A percentile compares a stretch with the other conserved stretches of the same genome.
Evolutionary conservation across 352 stramenopile genomes (phyloP).

Genomic region (Globisporangium takayamanum): DNA sequence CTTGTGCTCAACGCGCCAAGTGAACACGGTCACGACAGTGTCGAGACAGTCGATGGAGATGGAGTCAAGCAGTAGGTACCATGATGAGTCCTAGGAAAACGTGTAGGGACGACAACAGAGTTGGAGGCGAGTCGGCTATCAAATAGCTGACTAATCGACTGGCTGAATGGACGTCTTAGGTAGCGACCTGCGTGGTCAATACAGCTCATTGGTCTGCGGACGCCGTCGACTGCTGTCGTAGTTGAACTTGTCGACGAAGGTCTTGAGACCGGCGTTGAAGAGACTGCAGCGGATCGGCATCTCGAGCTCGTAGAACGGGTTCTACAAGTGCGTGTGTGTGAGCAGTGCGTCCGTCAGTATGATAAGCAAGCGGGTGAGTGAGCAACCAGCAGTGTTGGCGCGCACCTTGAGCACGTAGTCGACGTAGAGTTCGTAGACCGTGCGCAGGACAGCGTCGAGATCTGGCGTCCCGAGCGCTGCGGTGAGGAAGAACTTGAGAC

Average conservation of each 20-base stretch:
- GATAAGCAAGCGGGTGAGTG: neutral
- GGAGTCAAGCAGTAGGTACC: too few species aligned
- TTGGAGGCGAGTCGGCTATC: neutral
- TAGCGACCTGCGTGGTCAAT: constrained; percentile 11
- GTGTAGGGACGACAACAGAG: too few species aligned
- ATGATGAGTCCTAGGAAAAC: neutral
- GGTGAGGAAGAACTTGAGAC: constrained; percentile 94
- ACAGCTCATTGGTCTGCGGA: constrained; percentile 33
- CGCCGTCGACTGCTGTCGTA: constrained; percentile 49
- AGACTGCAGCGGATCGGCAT: constrained; percentile 93
- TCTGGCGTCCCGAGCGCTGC: constrained; percentile 78
- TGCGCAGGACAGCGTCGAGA: constrained; percentile 76
- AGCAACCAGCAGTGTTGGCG: neutral
- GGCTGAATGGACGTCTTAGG: too few species aligned
- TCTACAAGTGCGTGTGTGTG: constrained; percentile 29
- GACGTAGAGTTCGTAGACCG: constrained; percentile 92
- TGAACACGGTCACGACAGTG: neutral
- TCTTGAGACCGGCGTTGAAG: constrained; percentile 87
- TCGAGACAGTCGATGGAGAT: neutral
- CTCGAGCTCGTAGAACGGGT: constrained; percentile 94
- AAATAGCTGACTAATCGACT: too few species aligned
- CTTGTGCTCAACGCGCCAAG: constrained; percentile 47
- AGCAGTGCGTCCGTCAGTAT: neutral
- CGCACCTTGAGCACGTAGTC: constrained; percentile 93
- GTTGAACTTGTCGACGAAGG: constrained; percentile 86